Evolutionary conservation across 2,329 filamentous ascomycete genomes (phyloP).

Genomic region (Penicillium nordicum): DNA sequence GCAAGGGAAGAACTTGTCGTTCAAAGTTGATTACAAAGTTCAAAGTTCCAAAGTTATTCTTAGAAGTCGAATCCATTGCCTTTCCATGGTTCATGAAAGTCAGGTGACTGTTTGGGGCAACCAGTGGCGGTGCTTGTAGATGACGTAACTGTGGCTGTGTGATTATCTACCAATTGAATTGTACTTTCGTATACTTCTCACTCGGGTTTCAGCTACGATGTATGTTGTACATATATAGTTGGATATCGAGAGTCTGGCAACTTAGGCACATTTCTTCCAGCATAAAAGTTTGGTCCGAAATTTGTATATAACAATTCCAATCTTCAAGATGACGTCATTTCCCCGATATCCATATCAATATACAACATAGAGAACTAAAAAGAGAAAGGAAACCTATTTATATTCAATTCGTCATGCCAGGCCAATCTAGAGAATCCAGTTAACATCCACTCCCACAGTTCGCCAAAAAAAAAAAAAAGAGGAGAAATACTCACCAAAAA

Average conservation of each 20-base stretch:
- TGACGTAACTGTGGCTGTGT: constrained; percentile 21
- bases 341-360: not conserved
- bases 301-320: not conserved
- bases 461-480: not conserved
- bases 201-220: not conserved
- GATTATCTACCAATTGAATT: not conserved
- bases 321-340: not conserved
- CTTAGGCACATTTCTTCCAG: not conserved
- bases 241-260: no score
- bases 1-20: not conserved
- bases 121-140: constrained; percentile 14
- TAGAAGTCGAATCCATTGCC: constrained; percentile 15
- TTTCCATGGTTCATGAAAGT: constrained; percentile 18
- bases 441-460: constrained; percentile 6
- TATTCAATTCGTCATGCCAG: constrained; percentile 28
- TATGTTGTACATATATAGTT: not conserved
- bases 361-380: not conserved
- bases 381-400: no score
- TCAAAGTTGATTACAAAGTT: not conserved
- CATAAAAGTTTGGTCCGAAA: not conserved
- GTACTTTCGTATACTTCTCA: not conserved
- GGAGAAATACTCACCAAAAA: constrained; percentile 48
- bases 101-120: constrained; percentile 14
- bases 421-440: constrained; percentile 31
- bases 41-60: constrained; percentile 12